Percentiles rank a stretch among this genome's conserved stretches.
These are phyloP conservation scores for Fusarium tanahbumbuense DNA, from an alignment of 2,329 filamentous ascomycete genomes.

Conservation along the genomic window DNA sequence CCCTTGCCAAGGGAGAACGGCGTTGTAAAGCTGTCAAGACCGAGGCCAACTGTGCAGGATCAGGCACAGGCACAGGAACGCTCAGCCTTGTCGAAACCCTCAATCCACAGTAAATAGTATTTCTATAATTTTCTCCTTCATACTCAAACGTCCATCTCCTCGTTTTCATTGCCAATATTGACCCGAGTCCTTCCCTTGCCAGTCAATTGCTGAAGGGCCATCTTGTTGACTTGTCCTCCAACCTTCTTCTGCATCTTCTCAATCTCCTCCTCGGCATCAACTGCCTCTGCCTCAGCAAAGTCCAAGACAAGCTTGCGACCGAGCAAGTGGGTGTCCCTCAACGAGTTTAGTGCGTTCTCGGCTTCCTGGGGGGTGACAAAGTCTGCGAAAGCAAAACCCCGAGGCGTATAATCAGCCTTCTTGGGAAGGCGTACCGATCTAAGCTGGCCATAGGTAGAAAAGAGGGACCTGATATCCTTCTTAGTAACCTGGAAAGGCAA, in stretches of 20 bases:
- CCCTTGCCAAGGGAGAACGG: constrained; percentile 47
- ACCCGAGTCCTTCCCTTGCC: constrained; percentile 88
- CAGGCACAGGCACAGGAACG: constrained; percentile 31
- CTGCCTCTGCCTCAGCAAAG: constrained; percentile 87
- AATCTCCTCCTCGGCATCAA: constrained; percentile 96
- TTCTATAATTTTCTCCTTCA: constrained; percentile 32
- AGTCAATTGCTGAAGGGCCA: constrained; percentile 88
- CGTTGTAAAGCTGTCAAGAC: constrained; percentile 16
- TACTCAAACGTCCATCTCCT: constrained; percentile 59
- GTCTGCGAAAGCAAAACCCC: constrained; percentile 97
- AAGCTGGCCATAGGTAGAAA: constrained; percentile 91
- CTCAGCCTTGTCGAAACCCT: constrained; percentile 43
- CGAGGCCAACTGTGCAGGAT: constrained; percentile 23
- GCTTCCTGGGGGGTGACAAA: constrained; percentile 94
- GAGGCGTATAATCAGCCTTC: constrained; percentile 88
- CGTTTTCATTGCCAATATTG: constrained; percentile 80
- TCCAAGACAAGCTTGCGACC: constrained; percentile 90
- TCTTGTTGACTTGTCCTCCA: constrained; percentile 88
- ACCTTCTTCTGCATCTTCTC: constrained; percentile 97
- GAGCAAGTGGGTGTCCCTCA: constrained; percentile 92
- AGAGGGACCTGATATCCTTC: constrained; percentile 87
- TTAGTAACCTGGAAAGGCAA: constrained; percentile 95
- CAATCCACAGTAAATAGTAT: constrained; percentile 25
- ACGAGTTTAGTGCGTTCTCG: constrained; percentile 86
- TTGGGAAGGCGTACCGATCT: constrained; percentile 93